phyloP scores from a whole-genome alignment of 225 moss, liverwort and hornwort species.

The Straminergon stramineum region DNA sequence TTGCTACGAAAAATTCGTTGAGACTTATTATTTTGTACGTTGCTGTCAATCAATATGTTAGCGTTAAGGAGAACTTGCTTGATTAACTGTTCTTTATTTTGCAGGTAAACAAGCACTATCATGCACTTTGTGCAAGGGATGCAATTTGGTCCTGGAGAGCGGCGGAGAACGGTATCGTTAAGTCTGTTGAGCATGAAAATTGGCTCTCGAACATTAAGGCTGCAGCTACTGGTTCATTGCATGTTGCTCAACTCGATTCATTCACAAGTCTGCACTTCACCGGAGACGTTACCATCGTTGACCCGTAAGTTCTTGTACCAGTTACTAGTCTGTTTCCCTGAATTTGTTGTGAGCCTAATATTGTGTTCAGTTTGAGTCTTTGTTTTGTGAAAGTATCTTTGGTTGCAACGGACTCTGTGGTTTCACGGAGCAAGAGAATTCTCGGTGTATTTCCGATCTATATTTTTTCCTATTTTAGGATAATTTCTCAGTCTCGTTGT shows the following conservation, averaged over 20 bases:
- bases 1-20: background rate
- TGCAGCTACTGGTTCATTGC: conserved; percentile 10
- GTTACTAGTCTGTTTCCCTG: background rate
- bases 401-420: background rate
- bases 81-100: background rate
- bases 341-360: background rate
- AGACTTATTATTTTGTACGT: background rate
- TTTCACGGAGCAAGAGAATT: background rate
- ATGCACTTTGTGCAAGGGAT: conserved; percentile 18
- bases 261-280: conserved; percentile 15
- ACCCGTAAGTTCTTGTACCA: conserved; percentile 17
- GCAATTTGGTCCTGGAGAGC: conserved; percentile 27
- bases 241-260: conserved; percentile 4
- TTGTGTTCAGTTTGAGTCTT: background rate
- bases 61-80: background rate
- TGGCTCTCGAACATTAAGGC: conserved; percentile 15
- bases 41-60: background rate
- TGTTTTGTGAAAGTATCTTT: background rate
- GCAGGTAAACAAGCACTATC: conserved; percentile 43
- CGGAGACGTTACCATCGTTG: conserved; percentile 34
- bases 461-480: background rate
- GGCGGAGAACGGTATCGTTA: conserved; percentile 1
- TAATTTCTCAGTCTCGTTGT: background rate
- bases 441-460: background rate
- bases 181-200: conserved; percentile 13